These are phyloP conservation scores for Blastomyces parvus DNA, from an alignment of 2,329 filamentous ascomycete species.

Conservation along the genomic window DNA sequence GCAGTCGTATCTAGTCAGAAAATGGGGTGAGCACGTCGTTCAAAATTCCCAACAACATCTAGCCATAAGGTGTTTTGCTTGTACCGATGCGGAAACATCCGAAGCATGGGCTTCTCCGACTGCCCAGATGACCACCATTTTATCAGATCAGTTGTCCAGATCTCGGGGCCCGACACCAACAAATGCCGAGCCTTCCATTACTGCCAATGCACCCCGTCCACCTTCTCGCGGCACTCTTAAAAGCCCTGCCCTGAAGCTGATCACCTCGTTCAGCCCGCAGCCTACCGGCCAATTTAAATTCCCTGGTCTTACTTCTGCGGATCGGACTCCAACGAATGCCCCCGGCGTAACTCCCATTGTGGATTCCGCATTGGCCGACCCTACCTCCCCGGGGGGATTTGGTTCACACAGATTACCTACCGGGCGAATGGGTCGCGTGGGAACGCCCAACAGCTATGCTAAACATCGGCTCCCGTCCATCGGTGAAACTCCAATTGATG, in stretches of 20 bases:
- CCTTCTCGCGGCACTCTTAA: constrained; percentile 49
- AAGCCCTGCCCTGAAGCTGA: constrained; percentile 76
- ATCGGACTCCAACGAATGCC: constrained; percentile 62
- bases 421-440: constrained; percentile 58
- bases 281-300: constrained; percentile 48
- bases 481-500: constrained; percentile 55
- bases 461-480: constrained; percentile 67
- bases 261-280: constrained; percentile 66
- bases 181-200: constrained; percentile 31
- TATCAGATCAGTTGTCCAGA: constrained; percentile 36
- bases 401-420: constrained; percentile 49
- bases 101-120: constrained; percentile 84
- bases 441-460: constrained; percentile 51
- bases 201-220: constrained; percentile 45
- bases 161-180: constrained; percentile 33
- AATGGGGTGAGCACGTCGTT: constrained; percentile 91
- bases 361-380: constrained; percentile 54
- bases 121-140: constrained; percentile 52
- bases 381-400: constrained; percentile 55
- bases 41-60: constrained; percentile 79
- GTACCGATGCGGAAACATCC: constrained; percentile 72
- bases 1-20: constrained; percentile 75
- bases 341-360: constrained; percentile 82
- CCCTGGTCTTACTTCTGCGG: constrained; percentile 45
- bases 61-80: constrained; percentile 86